phyloP scores from a whole-genome alignment of 176 grass and related monocot species.

The Panicum miliaceum region DNA sequence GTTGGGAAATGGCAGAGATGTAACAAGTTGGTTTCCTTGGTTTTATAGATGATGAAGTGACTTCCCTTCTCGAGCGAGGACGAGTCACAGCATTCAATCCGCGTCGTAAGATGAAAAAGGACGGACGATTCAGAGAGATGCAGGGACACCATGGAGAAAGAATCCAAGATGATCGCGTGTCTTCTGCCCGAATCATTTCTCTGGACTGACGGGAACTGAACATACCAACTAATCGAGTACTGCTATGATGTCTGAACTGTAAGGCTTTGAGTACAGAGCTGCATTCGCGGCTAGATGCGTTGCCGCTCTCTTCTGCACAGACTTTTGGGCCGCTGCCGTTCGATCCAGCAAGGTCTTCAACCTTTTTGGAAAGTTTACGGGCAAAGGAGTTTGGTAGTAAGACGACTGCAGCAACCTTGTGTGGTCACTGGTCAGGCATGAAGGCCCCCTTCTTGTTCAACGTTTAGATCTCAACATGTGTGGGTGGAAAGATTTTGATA shows the following conservation, averaged over 20 bases:
- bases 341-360: not conserved
- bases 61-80: not conserved
- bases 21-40: not conserved
- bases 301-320: not conserved
- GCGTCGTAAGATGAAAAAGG: not conserved
- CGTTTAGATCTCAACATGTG: conserved; percentile 2
- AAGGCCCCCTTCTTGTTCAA: not conserved
- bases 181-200: not conserved
- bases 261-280: not conserved
- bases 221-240: not conserved
- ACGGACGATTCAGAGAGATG: not conserved
- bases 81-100: not conserved
- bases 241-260: conserved; percentile 8
- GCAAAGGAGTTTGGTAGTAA: not conserved
- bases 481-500: conserved; percentile 29
- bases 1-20: not conserved
- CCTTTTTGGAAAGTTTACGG: conserved; percentile 3
- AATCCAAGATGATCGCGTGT: not conserved
- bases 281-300: conserved; percentile 34
- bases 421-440: not conserved
- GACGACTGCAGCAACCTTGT: not conserved
- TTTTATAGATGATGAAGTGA: not conserved
- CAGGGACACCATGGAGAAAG: not conserved
- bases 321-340: not conserved
- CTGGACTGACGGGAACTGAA: not conserved